Percentiles rank a stretch among this genome's conserved stretches.
Conservation (phyloP, 1,284 basidiomycete species). For the Filobasidium uniguttulatum region DNA sequence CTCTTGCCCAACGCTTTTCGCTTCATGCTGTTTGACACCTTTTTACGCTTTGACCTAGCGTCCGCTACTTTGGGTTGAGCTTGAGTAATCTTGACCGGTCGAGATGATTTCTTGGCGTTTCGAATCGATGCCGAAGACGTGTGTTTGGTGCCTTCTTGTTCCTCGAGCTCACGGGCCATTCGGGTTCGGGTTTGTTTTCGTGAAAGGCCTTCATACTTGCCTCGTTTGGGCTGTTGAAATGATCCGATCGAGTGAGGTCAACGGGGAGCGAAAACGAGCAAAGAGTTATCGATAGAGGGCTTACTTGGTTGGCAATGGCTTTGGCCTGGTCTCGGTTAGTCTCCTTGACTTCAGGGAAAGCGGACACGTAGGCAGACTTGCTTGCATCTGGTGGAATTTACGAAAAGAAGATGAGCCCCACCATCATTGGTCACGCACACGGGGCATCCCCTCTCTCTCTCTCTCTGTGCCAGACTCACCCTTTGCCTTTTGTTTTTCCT, state of each 20-base stretch:
- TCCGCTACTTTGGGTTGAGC: constrained; percentile 28
- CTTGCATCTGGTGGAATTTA: constrained; percentile 45
- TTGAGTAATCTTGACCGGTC: constrained; percentile 46
- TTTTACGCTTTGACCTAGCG: constrained; percentile 28
- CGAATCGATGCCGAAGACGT: constrained; percentile 61
- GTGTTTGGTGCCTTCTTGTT: constrained; percentile 45
- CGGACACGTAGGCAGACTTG: constrained; percentile 56
- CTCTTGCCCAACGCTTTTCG: constrained; percentile 22
- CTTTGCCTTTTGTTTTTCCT: constrained; percentile 68
- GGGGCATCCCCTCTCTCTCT: too few relatives aligned
- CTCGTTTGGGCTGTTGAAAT: constrained; percentile 52
- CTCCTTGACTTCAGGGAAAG: constrained; percentile 32
- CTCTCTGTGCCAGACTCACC: constrained; percentile 47
- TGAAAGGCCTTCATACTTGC: constrained; percentile 71
- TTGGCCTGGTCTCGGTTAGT: too few relatives aligned
- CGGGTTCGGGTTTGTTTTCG: constrained; percentile 72
- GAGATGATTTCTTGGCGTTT: constrained; percentile 62
- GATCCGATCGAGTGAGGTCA: background rate
- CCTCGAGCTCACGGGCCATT: constrained; percentile 66
- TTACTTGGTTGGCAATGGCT: constrained; percentile 13
- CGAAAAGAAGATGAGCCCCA: background rate
- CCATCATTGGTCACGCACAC: background rate
- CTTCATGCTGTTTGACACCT: constrained; percentile 13
- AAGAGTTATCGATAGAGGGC: too few relatives aligned
- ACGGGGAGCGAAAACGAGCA: too few relatives aligned